Percentiles rank a stretch among this genome's conserved stretches.
phyloP scores from a whole-genome alignment of 2,329 filamentous ascomycete species.

The Epichloe amarillans region DNA sequence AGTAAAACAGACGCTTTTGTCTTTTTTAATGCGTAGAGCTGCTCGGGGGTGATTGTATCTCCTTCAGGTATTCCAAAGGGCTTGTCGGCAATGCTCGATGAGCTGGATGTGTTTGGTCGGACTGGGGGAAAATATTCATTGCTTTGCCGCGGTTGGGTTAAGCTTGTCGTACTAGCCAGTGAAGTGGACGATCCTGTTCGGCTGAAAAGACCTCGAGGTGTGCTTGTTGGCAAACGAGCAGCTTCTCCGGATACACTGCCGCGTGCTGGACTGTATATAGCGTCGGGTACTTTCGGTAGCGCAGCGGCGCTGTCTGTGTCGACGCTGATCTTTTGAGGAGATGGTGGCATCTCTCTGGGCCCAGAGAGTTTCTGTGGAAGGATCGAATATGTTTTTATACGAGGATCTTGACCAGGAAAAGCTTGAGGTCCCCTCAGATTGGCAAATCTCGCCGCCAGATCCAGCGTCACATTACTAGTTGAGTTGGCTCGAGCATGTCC shows the following conservation, averaged over 20 bases:
- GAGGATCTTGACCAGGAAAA: slow-evolving; percentile 34
- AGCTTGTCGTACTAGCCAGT: slow-evolving; percentile 15
- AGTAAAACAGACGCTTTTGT: slow-evolving; percentile 51
- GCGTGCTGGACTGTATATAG: slow-evolving; percentile 66
- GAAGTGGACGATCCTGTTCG: slow-evolving; percentile 42
- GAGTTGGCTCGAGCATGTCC: slow-evolving; percentile 16
- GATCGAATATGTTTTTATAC: slow-evolving; percentile 37
- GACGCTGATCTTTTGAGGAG: slow-evolving; percentile 27
- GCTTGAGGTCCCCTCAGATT: slow-evolving; percentile 35
- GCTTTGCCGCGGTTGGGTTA: slow-evolving; percentile 15
- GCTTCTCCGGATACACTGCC: slow-evolving; percentile 54
- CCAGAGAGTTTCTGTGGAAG: slow-evolving; percentile 26
- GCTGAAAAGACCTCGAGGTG: slow-evolving; percentile 48
- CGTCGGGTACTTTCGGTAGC: slow-evolving; percentile 58
- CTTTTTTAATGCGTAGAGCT: slow-evolving; percentile 57
- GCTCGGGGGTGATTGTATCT: slow-evolving; percentile 50
- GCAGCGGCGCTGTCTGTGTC: slow-evolving; percentile 37
- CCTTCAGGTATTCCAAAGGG: slow-evolving; percentile 37
- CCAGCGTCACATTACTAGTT: slow-evolving; percentile 24
- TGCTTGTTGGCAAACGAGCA: slow-evolving; percentile 51
- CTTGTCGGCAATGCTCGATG: slow-evolving; percentile 23
- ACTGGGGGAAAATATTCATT: slow-evolving; percentile 18
- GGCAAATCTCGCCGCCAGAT: slow-evolving; percentile 44
- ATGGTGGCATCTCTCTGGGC: slow-evolving; percentile 39
- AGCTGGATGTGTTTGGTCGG: slow-evolving; percentile 15